These are phyloP conservation scores for Thraustotheca clavata DNA, from an alignment of 352 stramenopile genomes.

Conservation along the genomic window DNA sequence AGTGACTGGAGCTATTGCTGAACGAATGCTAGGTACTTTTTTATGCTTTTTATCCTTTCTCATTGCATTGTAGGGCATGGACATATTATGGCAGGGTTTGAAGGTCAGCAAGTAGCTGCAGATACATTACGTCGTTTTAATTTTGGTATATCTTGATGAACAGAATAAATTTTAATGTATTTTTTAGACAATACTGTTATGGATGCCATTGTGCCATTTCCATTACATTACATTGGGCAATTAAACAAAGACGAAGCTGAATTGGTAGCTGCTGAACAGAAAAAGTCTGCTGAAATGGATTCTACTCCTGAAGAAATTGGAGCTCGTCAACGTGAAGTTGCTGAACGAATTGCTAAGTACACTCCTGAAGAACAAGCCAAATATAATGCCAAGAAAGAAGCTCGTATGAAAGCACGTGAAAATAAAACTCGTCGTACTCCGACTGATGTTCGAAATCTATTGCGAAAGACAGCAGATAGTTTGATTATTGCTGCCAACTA, in stretches of 20 bases:
- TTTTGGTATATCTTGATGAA: conserved; percentile 38
- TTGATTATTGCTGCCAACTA: conserved; percentile 89
- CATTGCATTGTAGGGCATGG: conserved; percentile 37
- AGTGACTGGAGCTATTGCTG: conserved; percentile 81
- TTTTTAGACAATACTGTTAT: conserved; percentile 52
- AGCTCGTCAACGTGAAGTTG: conserved; percentile 34
- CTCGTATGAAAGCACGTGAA: conserved; percentile 28
- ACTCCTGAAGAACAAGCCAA: conserved; percentile 69
- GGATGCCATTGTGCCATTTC: conserved; percentile 69
- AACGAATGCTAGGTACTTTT: conserved; percentile 35
- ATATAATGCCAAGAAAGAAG: conserved; percentile 72
- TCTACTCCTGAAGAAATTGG: conserved; percentile 45
- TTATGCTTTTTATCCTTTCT: neutral
- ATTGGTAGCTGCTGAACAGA: neutral
- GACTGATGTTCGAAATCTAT: conserved; percentile 56
- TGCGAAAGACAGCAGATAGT: conserved; percentile 62
- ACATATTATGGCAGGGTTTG: conserved; percentile 58
- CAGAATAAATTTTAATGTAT: neutral
- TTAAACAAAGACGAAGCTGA: conserved; percentile 26
- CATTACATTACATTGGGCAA: conserved; percentile 50
- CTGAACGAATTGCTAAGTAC: conserved; percentile 76
- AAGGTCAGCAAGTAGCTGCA: conserved; percentile 59
- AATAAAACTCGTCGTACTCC: conserved; percentile 71
- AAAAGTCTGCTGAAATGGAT: conserved; percentile 31
- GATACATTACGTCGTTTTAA: conserved; percentile 82